Evolutionary conservation across 1,284 basidiomycete species (phyloP), one percentile per base, ranked within the genome.

Genomic region (Pseudozyma thailandica): DNA sequence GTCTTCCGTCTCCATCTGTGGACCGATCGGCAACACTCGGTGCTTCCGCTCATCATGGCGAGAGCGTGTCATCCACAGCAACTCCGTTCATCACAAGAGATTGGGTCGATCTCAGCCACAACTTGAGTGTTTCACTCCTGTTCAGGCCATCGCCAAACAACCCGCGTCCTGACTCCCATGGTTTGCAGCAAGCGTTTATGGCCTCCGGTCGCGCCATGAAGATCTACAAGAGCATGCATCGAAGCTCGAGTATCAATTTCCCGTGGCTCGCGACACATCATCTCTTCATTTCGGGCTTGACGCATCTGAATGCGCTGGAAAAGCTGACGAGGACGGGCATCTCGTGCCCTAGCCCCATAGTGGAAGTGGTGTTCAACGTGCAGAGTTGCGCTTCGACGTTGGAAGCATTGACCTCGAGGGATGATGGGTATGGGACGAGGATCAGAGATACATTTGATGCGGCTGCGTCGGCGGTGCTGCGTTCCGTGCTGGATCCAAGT

Each of bases 351-450:
- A 63, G 51, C 28, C 65, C 64, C 5, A 52, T 73, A 3, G 60
- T 69, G 9, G 71, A 73, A 41, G 65, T 73, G 20, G 55, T 73
- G 13, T 65, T 69, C 48, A 68, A 69, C 28, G 65, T 73, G 33
- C 71, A 73, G 43, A 62, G 57, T n/a, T 73, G 71, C 27, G 61
- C 71, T 9, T 64, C 61, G n/a, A 69, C 65, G 28, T 26, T 73
- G 13, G 64, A 73, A 35, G 65, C 64, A 27, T 50, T 73, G 7
- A 69, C 71, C 1, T 51, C 65, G 23, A 45, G 64, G 6, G 64
- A 68, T 23, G 70, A 58, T 42, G 70, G 70, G 10, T 66, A 66
- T 30, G 55, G 59, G 1, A 51, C 45, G 1, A 54, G 28, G 47
- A 54, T 72, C 8, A 50, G 70, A 8, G 64, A 72, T 21, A 68